Base-by-base conservation (phyloP, 2,329 filamentous ascomycete species). In the Cylindrodendrum hubeiense region DNA sequence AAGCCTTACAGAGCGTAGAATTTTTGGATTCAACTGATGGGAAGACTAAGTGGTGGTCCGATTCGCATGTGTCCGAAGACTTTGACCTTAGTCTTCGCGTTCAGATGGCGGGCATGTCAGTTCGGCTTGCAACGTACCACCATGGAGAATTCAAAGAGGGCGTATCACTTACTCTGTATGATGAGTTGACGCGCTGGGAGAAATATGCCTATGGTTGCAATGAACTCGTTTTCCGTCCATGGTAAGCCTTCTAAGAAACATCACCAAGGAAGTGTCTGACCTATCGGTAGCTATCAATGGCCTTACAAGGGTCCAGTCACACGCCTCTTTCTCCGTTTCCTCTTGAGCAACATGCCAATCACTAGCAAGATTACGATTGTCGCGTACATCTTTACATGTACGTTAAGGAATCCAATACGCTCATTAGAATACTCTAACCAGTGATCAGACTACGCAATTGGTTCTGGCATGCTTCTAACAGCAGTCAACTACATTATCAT, bases 31-130 rank as follows among this genome's bases (percentile, higher is more conserved):
- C 54, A 0, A 69, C 71, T 0, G 76, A 89, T 56, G 86, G 85
- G 12, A 85, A 89, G 68, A 86, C 89, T 15, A 89, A 90, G 71
- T 93, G 88, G 79, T 94, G 92, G 91, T 93, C 91, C 8, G 92
- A 94, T 75, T 85, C 84, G 5, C 90, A 91, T 71, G 92, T 94
- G 0, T 93, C 91, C 0, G 92, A 94, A 67, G 92, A 94, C 72
- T 94, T 94, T 59, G 91, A 94, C 66, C 92, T 93, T 80, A 87
- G 90, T 12, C 84, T 94, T 1, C 89, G 91, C 37, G 84, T 94
- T 5, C 92, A 94, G 77, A 89, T 87, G 67, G 82, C 82, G 19
- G 91, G 91, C 24, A 92, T 91, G 77, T 84, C 89, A 37, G 87
- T 93, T 49, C 90, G 92, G 13, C 83, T 93, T 1, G 91, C 87